These are phyloP conservation scores for Pyrenophora teres DNA, from an alignment of 2,329 filamentous ascomycete species.

Conservation along the genomic window DNA sequence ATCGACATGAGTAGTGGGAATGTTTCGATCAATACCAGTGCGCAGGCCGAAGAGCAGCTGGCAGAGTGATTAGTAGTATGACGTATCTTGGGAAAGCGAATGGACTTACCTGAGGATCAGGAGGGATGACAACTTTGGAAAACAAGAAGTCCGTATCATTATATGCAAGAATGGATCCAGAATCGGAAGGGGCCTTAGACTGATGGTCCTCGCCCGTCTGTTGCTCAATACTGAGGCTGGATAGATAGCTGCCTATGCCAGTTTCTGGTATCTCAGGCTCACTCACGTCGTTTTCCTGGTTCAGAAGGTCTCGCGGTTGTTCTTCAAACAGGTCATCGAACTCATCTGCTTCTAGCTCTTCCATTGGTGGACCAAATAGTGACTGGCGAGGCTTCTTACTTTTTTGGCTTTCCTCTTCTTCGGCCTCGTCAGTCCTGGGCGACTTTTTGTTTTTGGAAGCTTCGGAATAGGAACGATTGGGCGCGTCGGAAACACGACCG, in stretches of 20 bases:
- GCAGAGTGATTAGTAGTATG: slow-evolving; percentile 4
- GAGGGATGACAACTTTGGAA: slow-evolving; percentile 12
- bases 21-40: slow-evolving; percentile 28
- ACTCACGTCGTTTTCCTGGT: background rate
- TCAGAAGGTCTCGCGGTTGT: background rate
- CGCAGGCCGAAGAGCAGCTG: slow-evolving; percentile 30
- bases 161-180: slow-evolving; percentile 9
- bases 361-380: slow-evolving; percentile 17
- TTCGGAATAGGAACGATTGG: slow-evolving; percentile 10
- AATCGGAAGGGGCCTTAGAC: background rate
- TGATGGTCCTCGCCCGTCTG: slow-evolving; percentile 1
- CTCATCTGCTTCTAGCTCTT: background rate
- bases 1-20: slow-evolving; percentile 40
- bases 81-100: too few species aligned
- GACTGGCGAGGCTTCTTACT: slow-evolving; percentile 22
- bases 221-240: slow-evolving; percentile 18
- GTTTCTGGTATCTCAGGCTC: background rate
- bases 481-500: slow-evolving; percentile 13
- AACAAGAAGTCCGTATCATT: slow-evolving; percentile 11
- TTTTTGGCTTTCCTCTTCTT: slow-evolving; percentile 3
- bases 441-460: slow-evolving; percentile 10
- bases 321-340: background rate
- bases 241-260: slow-evolving; percentile 17
- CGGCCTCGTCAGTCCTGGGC: slow-evolving; percentile 3
- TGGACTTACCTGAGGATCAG: slow-evolving; percentile 12